Percentiles rank a stretch among this genome's conserved stretches.
These are phyloP conservation scores for Tuber aestivum DNA, from an alignment of 495 filamentous ascomycete species.

Conservation along the genomic window DNA sequence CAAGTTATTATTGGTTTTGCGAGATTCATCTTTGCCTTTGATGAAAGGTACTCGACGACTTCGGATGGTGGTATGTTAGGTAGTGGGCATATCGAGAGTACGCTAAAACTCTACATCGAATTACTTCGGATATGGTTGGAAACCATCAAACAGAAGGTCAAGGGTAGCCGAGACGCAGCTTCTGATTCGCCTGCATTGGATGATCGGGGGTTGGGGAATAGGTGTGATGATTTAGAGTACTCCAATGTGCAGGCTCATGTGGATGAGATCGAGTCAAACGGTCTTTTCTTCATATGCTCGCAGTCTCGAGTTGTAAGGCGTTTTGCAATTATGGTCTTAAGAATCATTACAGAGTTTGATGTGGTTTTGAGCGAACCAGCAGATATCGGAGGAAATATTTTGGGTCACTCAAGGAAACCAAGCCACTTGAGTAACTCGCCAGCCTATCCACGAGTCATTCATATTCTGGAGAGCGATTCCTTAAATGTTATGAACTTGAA, in stretches of 20 bases:
- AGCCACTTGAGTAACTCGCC: slow-evolving; percentile 39
- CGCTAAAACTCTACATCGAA: slow-evolving; percentile 85
- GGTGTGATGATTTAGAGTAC: slow-evolving; percentile 71
- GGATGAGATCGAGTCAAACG: slow-evolving; percentile 94
- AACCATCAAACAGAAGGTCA: slow-evolving; percentile 79
- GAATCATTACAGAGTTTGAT: slow-evolving; percentile 90
- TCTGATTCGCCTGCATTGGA: slow-evolving; percentile 51
- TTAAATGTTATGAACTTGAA: slow-evolving; percentile 84
- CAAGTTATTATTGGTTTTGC: slow-evolving; percentile 96
- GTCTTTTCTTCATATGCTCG: slow-evolving; percentile 96
- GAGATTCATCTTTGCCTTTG: slow-evolving; percentile 95
- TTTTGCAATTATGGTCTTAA: slow-evolving; percentile 86
- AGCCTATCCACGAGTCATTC: slow-evolving; percentile 60
- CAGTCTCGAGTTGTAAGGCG: slow-evolving; percentile 82
- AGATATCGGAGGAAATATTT: slow-evolving; percentile 50
- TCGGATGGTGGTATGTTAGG: slow-evolving; percentile 97
- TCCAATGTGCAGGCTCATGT: slow-evolving; percentile 84
- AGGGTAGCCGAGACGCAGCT: slow-evolving; percentile 51
- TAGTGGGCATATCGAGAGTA: slow-evolving; percentile 89
- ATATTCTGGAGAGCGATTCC: slow-evolving; percentile 85
- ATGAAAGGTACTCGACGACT: slow-evolving; percentile 94
- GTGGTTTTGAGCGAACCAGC: slow-evolving; percentile 65
- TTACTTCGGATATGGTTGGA: slow-evolving; percentile 94
- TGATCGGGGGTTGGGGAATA: slow-evolving; percentile 52
- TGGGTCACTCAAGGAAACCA: slow-evolving; percentile 40